Percentiles rank a stretch among this genome's conserved stretches.
phyloP scores from a whole-genome alignment of 192 early-diverging fungal species.

The Podila horticola region DNA sequence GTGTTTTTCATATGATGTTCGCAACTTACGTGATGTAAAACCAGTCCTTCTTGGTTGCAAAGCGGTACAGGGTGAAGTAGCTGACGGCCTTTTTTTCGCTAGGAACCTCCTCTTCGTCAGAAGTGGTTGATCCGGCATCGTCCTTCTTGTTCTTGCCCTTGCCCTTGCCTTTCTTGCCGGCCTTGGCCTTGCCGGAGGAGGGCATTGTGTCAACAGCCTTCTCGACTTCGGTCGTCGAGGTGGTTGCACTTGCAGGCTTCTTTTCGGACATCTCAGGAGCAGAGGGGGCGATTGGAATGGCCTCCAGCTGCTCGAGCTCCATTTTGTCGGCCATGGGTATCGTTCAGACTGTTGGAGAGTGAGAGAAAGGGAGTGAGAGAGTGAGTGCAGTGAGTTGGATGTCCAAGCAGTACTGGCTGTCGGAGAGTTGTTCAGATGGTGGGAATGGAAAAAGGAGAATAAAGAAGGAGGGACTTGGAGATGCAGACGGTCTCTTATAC shows the following conservation, averaged over 20 bases:
- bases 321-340: constrained; percentile 36
- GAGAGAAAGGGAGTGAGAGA: not conserved
- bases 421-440: no score
- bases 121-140: not conserved
- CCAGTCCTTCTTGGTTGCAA: constrained; percentile 65
- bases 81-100: constrained; percentile 62
- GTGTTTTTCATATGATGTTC: no score
- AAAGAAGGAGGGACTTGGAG: no score
- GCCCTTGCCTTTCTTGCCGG: constrained; percentile 8
- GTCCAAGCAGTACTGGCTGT: no score
- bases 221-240: constrained; percentile 12
- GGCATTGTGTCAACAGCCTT: not conserved
- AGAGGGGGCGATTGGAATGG: not conserved
- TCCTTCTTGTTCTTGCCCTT: not conserved
- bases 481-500: no score
- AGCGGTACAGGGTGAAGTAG: constrained; percentile 73
- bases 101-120: constrained; percentile 13
- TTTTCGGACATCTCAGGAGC: not conserved
- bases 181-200: not conserved
- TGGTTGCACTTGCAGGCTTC: not conserved
- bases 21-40: constrained; percentile 38
- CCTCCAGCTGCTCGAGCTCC: constrained; percentile 36
- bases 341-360: not conserved
- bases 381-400: not conserved
- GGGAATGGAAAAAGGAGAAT: no score